Conservation (phyloP, 2,329 filamentous ascomycete genomes). For the Talaromyces atroroseus region DNA sequence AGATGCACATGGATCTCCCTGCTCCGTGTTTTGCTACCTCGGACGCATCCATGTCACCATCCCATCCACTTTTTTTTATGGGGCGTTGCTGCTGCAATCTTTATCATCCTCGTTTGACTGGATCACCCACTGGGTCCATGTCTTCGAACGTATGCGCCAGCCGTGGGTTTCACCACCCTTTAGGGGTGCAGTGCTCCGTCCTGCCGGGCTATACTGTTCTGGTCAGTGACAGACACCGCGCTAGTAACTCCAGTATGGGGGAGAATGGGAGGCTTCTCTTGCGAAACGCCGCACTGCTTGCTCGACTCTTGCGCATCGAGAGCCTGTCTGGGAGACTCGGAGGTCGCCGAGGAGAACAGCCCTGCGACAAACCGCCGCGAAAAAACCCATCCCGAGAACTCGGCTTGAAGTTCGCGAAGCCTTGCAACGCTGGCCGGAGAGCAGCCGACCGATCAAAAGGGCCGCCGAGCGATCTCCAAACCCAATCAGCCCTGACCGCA, state of each 20-base stretch:
- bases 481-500: conserved; percentile 1
- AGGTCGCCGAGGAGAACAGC: too few relatives aligned
- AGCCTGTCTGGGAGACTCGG: too few relatives aligned
- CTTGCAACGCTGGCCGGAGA: not conserved
- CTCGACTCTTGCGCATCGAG: too few relatives aligned
- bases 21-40: too few relatives aligned
- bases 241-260: not conserved
- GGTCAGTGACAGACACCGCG: not conserved
- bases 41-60: not conserved
- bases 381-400: not conserved
- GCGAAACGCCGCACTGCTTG: not conserved
- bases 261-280: too few relatives aligned
- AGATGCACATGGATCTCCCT: too few relatives aligned
- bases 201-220: not conserved
- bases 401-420: conserved; percentile 3
- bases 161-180: not conserved
- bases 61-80: conserved; percentile 9
- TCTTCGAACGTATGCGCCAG: not conserved
- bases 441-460: conserved; percentile 7
- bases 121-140: not conserved
- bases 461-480: too few relatives aligned
- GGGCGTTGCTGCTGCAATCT: not conserved
- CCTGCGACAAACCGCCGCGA: too few relatives aligned
- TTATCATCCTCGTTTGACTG: not conserved
- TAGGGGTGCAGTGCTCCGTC: not conserved